Base-by-base conservation (phyloP, 192 early-diverging fungal species). In the Thamnidium elegans region DNA sequence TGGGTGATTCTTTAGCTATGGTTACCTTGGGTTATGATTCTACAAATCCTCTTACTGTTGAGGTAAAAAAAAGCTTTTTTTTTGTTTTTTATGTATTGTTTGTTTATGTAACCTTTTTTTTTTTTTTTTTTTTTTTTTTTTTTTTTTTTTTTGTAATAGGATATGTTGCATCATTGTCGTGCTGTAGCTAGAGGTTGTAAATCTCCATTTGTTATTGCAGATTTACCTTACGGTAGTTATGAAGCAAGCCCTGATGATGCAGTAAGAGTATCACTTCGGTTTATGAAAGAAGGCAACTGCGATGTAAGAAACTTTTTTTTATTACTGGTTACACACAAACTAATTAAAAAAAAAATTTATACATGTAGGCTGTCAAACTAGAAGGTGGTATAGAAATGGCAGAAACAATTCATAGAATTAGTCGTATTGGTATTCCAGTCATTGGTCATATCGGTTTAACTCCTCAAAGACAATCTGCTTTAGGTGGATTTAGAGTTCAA, bases 1-100 rank as follows among this genome's bases (percentile, higher is more conserved):
- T 99, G 3, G 97, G 97, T 17, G 97, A 98, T 74, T 94, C 91
- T 1, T 77, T 98, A 54, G 97, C 94, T 11, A 99, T 99, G 97
- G 97, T 99, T 0, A 87, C 92, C 6, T 77, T 99, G 48, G 97
- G 97, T 6, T 87, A 92, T 71, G 83, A 90, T 17, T 86, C 84
- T 31, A 97, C 95, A 9, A 90, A 90, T 50, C 82, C 82, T 51
- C 79, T 96, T 34, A 96, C 95, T 2, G 79, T 97, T 50, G 92
- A 97, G 58, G 89, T 90, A 74, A 79, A 83, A 69, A 20, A 50
- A 10, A 54, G 7, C 5, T 36, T 14, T 9, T 58, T 26, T 47
- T 45, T 11, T 31, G 43, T 39, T 1, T 39, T 39, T 6, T 39
- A 9, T 39, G 4, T 39, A 39, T 26, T 26, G 26, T 26, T 26